Evolutionary conservation across 1,284 basidiomycete species (phyloP).

Genomic region (Cutaneotrichosporon sp.): DNA sequence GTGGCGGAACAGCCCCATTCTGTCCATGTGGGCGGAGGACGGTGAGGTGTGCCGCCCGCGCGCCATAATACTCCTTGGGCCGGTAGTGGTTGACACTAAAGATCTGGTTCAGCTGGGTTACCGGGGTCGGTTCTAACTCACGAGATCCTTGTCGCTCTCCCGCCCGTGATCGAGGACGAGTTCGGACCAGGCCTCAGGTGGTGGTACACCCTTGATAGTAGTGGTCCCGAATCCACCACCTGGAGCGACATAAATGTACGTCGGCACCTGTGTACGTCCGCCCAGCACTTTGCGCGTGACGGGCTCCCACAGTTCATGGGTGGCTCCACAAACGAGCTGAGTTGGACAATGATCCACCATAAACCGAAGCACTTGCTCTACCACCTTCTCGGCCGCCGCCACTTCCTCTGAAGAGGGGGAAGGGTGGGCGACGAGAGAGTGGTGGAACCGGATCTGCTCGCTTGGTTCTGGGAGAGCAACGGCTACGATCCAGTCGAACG

Average conservation of each 20-base stretch:
- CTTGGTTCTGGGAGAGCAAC: conserved; percentile 26
- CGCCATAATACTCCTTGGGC: conserved; percentile 24
- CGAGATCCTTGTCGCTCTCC: conserved; percentile 23
- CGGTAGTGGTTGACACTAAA: conserved; percentile 17
- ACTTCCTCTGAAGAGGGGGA: not conserved
- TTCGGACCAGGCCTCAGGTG: conserved; percentile 7
- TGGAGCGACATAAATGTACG: conserved; percentile 9
- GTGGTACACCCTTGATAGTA: not conserved
- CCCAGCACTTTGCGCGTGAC: conserved; percentile 2
- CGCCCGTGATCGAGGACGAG: conserved; percentile 18
- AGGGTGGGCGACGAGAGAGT: conserved; percentile 17
- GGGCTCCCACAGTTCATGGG: conserved; percentile 18
- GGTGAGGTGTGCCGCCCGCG: conserved; percentile 23
- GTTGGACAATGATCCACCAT: conserved; percentile 6
- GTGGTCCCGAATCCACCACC: not conserved
- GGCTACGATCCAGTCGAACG: conserved; percentile 26
- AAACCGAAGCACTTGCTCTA: conserved; percentile 9
- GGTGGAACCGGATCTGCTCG: conserved; percentile 31
- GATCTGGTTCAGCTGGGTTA: conserved; percentile 18
- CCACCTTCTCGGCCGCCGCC: not conserved
- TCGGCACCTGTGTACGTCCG: not conserved
- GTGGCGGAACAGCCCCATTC: not conserved
- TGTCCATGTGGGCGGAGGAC: conserved; percentile 13
- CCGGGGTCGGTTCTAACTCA: conserved; percentile 7
- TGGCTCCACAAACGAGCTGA: conserved; percentile 9